Percentiles rank a stretch among this genome's conserved stretches.
Evolutionary conservation across 768 basidiomycete genomes (phyloP).

Genomic region (Russula lepida): DNA sequence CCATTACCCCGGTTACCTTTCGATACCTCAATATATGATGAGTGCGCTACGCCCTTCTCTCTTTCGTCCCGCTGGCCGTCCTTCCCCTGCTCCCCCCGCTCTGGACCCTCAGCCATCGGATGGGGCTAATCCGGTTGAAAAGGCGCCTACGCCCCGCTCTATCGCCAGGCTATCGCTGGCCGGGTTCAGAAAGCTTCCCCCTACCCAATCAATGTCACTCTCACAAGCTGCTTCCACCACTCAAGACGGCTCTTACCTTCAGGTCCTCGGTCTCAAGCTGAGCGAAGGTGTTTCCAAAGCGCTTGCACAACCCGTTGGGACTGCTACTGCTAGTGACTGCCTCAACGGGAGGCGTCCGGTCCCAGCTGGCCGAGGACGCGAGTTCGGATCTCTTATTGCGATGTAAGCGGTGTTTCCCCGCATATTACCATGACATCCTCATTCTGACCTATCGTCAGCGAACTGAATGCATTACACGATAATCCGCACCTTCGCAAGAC

Average conservation of each 20-base stretch:
- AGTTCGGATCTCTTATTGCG: slow-evolving; percentile 59
- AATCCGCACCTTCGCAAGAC: slow-evolving; percentile 61
- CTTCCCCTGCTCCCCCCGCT: slow-evolving; percentile 50
- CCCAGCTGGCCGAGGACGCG: slow-evolving; percentile 62
- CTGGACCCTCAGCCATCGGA: slow-evolving; percentile 31
- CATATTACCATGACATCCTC: not conserved
- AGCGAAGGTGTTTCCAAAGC: slow-evolving; percentile 78
- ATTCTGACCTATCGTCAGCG: slow-evolving; percentile 37
- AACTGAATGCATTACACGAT: slow-evolving; percentile 55
- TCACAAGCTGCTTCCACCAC: slow-evolving; percentile 38
- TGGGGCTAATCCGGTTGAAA: slow-evolving; percentile 35
- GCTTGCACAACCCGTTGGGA: slow-evolving; percentile 53
- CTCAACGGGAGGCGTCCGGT: slow-evolving; percentile 63
- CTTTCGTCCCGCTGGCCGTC: slow-evolving; percentile 55
- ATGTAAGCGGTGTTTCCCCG: slow-evolving; percentile 41
- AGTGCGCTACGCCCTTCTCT: slow-evolving; percentile 60
- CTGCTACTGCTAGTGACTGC: slow-evolving; percentile 42
- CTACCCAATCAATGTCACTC: slow-evolving; percentile 32
- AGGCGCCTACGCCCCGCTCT: slow-evolving; percentile 38
- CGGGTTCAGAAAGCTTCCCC: slow-evolving; percentile 49
- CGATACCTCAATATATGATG: slow-evolving; percentile 36
- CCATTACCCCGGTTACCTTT: slow-evolving; percentile 17
- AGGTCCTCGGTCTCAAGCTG: slow-evolving; percentile 65
- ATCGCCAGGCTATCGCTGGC: slow-evolving; percentile 52
- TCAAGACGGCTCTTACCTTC: slow-evolving; percentile 75